phyloP scores from a whole-genome alignment of 306 rosid species.

The Trichosanthes truncata region DNA sequence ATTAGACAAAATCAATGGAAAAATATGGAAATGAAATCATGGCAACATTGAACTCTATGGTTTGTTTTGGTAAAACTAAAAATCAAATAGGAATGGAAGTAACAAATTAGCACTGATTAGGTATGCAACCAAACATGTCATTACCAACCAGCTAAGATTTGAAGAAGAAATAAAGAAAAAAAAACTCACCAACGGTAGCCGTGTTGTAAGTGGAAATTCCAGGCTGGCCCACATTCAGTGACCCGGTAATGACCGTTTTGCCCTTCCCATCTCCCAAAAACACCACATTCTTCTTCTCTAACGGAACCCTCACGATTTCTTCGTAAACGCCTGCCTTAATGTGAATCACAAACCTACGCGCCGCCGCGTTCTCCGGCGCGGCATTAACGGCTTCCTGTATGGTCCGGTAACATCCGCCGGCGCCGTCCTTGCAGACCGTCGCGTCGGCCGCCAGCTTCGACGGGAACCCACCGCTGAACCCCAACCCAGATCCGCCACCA shows the following conservation, averaged over 20 bases:
- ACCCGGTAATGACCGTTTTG: conserved; percentile 59
- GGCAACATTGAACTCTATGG: neutral
- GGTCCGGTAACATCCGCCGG: conserved; percentile 28
- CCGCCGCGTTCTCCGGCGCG: conserved; percentile 30
- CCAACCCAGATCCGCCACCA: conserved; percentile 4
- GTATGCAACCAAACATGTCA: no score
- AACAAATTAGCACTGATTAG: no score
- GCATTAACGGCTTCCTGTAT: conserved; percentile 72
- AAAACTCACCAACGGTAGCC: conserved; percentile 58
- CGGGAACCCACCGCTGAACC: conserved; percentile 32
- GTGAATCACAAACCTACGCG: conserved; percentile 41
- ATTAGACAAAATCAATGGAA: neutral
- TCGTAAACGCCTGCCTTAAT: conserved; percentile 65
- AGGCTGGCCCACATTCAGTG: conserved; percentile 43
- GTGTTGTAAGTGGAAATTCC: conserved; percentile 56
- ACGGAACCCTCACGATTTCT: conserved; percentile 64
- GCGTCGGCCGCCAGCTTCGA: conserved; percentile 23
- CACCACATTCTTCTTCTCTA: conserved; percentile 56
- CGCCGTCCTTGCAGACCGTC: conserved; percentile 50
- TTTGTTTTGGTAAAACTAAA: neutral
- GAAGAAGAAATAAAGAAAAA: no score
- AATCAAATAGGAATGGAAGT: neutral
- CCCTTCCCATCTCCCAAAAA: conserved; percentile 76
- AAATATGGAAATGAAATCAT: neutral
- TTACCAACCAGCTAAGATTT: no score